Conservation (phyloP, 2,329 filamentous ascomycete genomes). For the Aspergillus phoenicis region DNA sequence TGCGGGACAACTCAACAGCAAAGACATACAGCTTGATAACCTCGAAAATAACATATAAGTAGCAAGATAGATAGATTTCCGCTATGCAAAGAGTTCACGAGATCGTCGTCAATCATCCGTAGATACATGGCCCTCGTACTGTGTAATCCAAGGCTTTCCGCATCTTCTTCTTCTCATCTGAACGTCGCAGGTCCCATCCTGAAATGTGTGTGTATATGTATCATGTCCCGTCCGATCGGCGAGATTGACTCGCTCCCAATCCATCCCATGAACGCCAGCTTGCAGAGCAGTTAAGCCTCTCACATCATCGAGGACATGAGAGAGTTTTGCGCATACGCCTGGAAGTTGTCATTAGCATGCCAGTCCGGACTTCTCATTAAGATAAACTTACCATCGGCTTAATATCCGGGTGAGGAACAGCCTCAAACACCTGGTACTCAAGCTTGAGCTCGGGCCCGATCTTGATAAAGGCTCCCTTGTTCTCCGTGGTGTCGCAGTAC, state of each 20-base stretch:
- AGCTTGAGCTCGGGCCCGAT: conserved; percentile 90
- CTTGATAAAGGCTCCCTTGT: conserved; percentile 98
- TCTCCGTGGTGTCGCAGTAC: conserved; percentile 97
- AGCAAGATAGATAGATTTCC: conserved; percentile 9
- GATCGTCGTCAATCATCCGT: conserved; percentile 18
- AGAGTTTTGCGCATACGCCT: conserved; percentile 84
- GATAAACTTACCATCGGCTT: conserved; percentile 72
- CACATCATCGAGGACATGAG: conserved; percentile 77
- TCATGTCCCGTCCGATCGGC: conserved; percentile 9
- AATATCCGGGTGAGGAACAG: conserved; percentile 93
- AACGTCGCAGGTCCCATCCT: conserved; percentile 4
- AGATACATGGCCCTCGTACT: conserved; percentile 21
- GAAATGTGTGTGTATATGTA: too few relatives aligned
- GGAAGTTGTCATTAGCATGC: conserved; percentile 13
- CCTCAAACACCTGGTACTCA: conserved; percentile 89
- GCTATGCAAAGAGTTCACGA: conserved; percentile 27
- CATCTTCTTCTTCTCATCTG: conserved; percentile 5
- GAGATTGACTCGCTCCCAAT: conserved; percentile 24
- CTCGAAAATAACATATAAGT: not conserved
- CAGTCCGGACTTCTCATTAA: not conserved
- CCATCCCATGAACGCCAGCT: conserved; percentile 28
- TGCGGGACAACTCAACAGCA: not conserved
- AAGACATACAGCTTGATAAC: too few relatives aligned
- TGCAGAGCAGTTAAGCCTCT: conserved; percentile 43
- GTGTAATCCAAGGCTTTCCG: conserved; percentile 14